Base-by-base conservation (phyloP, 305 asterid species). In the Caryopteris hybrid region DNA sequence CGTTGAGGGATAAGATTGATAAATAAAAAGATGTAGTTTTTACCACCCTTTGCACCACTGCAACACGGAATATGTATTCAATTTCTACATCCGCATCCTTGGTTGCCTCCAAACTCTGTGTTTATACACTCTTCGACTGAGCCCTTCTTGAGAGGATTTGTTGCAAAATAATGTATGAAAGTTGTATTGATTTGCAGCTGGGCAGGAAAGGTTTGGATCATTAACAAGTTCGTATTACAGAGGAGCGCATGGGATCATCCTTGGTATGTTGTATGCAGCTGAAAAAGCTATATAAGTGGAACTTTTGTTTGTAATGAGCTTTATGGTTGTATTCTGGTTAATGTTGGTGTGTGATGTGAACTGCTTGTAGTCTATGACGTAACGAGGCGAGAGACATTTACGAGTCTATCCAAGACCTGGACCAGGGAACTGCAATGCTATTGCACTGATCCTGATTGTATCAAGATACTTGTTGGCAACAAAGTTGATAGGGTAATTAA, bases 181-280 rank as follows among this genome's bases (percentile, higher is more conserved):
- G 42, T 29, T 50, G 31, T 55, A 29, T 48, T 61, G 42, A 21
- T 36, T 10, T 80, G 86, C 87, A 90, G 97, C 95, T 66, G 98
- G 97, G 56, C 98, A 88, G 69, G 98, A 92, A 79, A 88, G 92
- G 70, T 92, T 86, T 29, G 90, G 98, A 55, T 73, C 96, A 14
- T 69, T 92, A 63, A 87, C 85, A 34, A 86, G 85, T 72, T 92
- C 97, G 1, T 92, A 92, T 50, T 92, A 90, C 68, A 78, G 97
- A 84, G 98, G 98, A 55, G 97, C 97, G n/a, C 98, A 92, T 41
- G 98, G 97, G 60, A 88, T 92, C 63, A 80, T 92, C 73, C 92
- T 92, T 25, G 96, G 97, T 89, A 81, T 10, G 76, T 2, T 18
- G 48, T 39, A 11, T 47, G 16, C 16, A 50, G 13, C 47, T 10